Evolutionary conservation across 257 asterid genomes (phyloP), one percentile per base, ranked within the genome.

Genomic region (Scutellaria baicalensis): DNA sequence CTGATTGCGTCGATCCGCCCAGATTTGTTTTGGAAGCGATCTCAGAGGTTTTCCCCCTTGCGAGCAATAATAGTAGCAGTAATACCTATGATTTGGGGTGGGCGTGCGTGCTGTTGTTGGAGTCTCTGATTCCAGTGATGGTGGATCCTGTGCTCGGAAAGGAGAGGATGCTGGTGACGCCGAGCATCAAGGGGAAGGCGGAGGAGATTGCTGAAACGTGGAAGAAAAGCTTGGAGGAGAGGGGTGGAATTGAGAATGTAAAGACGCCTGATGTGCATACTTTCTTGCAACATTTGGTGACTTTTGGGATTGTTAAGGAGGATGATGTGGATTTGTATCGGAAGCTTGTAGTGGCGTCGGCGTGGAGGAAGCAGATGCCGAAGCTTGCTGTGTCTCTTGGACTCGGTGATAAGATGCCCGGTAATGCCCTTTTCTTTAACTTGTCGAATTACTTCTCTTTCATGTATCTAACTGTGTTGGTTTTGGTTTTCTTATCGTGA

Each of bases 321-420:
- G 89, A 79, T 70, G 98, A 94, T 84, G 81, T 91, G 57, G 95
- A 84, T 73, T 86, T 94, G 91, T 94, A 94, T 50, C 88, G 96
- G 83, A 86, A 94, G 84, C 99, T 94, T 38, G 99, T 94, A 51
- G 98, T 94, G 70, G 99, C 92, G 39, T 91, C 97, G 23, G 99
- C 99, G 50, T 94, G 99, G 99, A 77, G 99, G 89, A 94, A 89
- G 78, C 98, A 94, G 89, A 94, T 94, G 98, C 99, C 99, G 1
- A 94, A 89, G 78, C 93, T 94, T 17, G 99, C 99, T 3, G 82
- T 91, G 63, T 86, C 98, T 40, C 96, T 94, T 40, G 99, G 99
- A 17, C 96, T 94, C 63, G 83, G 80, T 21, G 84, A 89, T 79
- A 84, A 88, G 82, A 94, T 94, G 99, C 96, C 99, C 68, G 99